Base-by-base conservation (phyloP, 2,329 filamentous ascomycete species). In the Fusarium proliferatum region DNA sequence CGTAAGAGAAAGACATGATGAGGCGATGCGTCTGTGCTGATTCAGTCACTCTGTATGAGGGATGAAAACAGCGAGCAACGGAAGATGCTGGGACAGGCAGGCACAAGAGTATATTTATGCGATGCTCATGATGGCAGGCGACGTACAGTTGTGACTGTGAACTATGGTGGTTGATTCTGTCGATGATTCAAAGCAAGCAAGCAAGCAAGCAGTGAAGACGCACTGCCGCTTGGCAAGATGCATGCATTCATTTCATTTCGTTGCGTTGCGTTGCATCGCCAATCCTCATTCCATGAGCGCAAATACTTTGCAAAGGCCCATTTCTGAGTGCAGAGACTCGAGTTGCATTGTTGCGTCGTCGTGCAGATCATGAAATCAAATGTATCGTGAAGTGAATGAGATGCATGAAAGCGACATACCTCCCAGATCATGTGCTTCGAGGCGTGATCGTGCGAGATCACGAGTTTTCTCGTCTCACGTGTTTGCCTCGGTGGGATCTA, bases 401-500 rank as follows among this genome's bases (percentile, higher is more conserved):
- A 74, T 74, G 72, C 71, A 77, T 76, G 58, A 68, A 74, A 75
- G 75, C 77, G 77, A 83, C 83, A 83, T 84, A 85, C 84, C 83
- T 83, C 74, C 78, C 77, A 80, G 83, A 85, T 85, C 83, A 85
- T 85, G 83, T 85, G 83, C 82, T 80, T 78, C 76, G 68, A 72
- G 72, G 74, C 76, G 69, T 59, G 56, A 59, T 59, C 56, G 56
- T 75, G 73, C 74, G 79, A 83, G 81, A 85, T 85, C 83, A 85
- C 83, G 83, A 84, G 83, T 83, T 83, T 83, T 83, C 51, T 80
- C 75, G 75, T 78, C 82, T 84, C 83, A 85, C 83, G 83, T 85
- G 83, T 83, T 83, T 55, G 34, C 34, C 16, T 53, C 81, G 81
- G 80, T 79, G 82, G 82, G 82, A 82, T 81, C 80, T 81, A 85